Conservation (phyloP, 2,329 filamentous ascomycete species). For the Gremmenia infestans region DNA sequence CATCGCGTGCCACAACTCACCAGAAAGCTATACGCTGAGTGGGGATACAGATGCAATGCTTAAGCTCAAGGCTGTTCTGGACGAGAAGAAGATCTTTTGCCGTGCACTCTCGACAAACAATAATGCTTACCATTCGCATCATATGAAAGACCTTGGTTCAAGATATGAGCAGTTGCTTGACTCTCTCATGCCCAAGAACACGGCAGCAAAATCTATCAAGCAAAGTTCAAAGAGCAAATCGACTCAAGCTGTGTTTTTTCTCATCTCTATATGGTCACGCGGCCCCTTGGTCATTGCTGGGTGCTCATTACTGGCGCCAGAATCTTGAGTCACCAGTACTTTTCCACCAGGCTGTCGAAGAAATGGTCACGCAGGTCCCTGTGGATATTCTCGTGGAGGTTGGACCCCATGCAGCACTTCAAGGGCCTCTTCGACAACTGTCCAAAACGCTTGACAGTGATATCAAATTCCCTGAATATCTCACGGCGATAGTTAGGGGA, state of each 20-base stretch:
- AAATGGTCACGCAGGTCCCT: neutral
- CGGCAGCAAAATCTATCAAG: no score
- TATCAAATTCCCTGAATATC: neutral
- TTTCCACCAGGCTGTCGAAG: conserved; percentile 24
- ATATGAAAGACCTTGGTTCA: conserved; percentile 25
- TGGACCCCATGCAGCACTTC: conserved; percentile 5
- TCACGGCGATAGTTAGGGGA: neutral
- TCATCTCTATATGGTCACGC: no score
- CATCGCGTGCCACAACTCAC: conserved; percentile 26
- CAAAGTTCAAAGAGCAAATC: no score
- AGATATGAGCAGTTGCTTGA: conserved; percentile 15
- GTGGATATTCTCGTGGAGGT: conserved; percentile 6
- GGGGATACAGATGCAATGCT: conserved; percentile 1
- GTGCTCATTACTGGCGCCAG: conserved; percentile 37
- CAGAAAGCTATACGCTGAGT: conserved; percentile 23
- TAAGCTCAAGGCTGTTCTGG: neutral
- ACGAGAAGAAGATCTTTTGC: neutral
- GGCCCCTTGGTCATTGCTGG: neutral
- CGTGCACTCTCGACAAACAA: conserved; percentile 24
- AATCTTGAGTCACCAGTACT: conserved; percentile 42
- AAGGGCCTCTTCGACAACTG: conserved; percentile 1
- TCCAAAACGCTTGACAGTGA: conserved; percentile 31
- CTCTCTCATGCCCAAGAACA: no score
- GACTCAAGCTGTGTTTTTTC: no score
- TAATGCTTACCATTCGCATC: conserved; percentile 36